Evolutionary conservation across 2,329 filamentous ascomycete species (phyloP).

Genomic region (Diplodia seriata): DNA sequence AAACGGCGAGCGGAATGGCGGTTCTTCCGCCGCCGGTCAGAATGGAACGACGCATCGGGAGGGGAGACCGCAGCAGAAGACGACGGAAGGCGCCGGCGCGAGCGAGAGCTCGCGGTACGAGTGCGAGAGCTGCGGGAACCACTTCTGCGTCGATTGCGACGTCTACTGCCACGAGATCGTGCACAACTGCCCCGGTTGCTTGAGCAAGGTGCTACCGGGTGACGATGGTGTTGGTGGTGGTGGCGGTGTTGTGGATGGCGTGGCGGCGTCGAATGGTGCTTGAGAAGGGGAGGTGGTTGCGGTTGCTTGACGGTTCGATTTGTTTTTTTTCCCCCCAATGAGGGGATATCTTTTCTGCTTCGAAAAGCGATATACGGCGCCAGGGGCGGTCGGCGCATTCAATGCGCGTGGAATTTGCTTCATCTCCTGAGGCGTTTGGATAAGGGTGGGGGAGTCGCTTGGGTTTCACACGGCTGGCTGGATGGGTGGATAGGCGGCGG

Average conservation of each 20-base stretch:
- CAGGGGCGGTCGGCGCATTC: background rate
- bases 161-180: conserved; percentile 92
- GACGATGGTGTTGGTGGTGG: background rate
- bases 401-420: background rate
- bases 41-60: conserved; percentile 33
- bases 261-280: conserved; percentile 1
- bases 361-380: background rate
- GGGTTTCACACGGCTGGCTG: background rate
- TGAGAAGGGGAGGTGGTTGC: background rate
- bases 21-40: background rate
- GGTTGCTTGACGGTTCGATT: background rate
- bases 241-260: background rate
- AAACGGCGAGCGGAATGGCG: conserved; percentile 30
- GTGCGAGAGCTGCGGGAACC: conserved; percentile 82
- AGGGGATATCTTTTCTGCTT: background rate
- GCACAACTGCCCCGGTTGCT: conserved; percentile 95
- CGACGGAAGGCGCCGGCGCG: conserved; percentile 63
- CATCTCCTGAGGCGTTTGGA: background rate
- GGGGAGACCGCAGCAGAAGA: conserved; percentile 36
- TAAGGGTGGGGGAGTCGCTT: background rate
- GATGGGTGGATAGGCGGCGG: background rate
- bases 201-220: conserved; percentile 45
- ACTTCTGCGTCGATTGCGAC: conserved; percentile 99
- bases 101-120: conserved; percentile 89
- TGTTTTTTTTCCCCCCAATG: background rate